These are phyloP conservation scores for Aspergillus melleus DNA, from an alignment of 2,329 filamentous ascomycete species.

Conservation along the genomic window DNA sequence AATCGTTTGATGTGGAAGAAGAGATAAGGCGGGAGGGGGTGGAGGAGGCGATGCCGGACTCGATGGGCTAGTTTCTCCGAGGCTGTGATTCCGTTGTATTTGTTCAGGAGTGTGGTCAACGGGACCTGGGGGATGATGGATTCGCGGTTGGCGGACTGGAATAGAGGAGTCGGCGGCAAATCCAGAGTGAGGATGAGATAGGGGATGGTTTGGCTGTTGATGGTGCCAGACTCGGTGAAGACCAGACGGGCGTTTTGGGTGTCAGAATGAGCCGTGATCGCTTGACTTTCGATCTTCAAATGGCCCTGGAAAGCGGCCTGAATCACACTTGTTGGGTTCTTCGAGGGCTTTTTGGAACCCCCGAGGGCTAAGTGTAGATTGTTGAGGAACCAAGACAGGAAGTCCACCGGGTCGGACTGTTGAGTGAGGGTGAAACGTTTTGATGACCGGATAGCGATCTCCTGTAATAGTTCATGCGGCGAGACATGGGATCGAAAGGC, in stretches of 20 bases:
- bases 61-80: slow-evolving; percentile 89
- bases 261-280: slow-evolving; percentile 88
- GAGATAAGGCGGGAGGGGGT: slow-evolving; percentile 87
- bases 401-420: slow-evolving; percentile 95
- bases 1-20: slow-evolving; percentile 97
- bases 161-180: slow-evolving; percentile 85
- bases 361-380: slow-evolving; percentile 89
- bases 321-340: slow-evolving; percentile 67
- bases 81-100: slow-evolving; percentile 85
- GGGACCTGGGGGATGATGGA: slow-evolving; percentile 87
- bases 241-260: slow-evolving; percentile 76
- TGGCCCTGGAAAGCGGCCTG: slow-evolving; percentile 93
- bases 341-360: slow-evolving; percentile 81
- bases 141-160: slow-evolving; percentile 89
- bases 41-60: slow-evolving; percentile 83
- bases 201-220: slow-evolving; percentile 72
- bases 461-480: slow-evolving; percentile 93
- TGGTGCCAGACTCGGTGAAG: slow-evolving; percentile 85
- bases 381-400: slow-evolving; percentile 96
- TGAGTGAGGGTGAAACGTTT: slow-evolving; percentile 89
- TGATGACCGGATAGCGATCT: slow-evolving; percentile 83
- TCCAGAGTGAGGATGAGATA: slow-evolving; percentile 94
- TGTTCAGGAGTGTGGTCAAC: slow-evolving; percentile 77
- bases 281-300: slow-evolving; percentile 88
- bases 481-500: slow-evolving; percentile 97